A percentile compares a stretch with the other conserved stretches of the same genome.
Conservation (phyloP, 331 rosid genomes). For the Acacia concinna region DNA sequence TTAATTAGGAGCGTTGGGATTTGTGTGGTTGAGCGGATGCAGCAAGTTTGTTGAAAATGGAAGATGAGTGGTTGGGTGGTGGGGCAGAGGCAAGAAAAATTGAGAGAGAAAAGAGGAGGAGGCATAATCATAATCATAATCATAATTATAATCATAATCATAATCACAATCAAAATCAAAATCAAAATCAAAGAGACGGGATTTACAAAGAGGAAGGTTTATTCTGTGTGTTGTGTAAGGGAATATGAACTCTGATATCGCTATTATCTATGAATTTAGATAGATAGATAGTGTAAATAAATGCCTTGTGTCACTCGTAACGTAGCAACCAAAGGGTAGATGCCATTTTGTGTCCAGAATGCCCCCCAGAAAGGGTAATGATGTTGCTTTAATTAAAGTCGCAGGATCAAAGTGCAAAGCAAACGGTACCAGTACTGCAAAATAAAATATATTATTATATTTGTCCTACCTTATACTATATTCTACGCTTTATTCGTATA, state of each 20-base stretch:
- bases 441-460: too few relatives aligned
- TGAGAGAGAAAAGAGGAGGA: conserved; percentile 18
- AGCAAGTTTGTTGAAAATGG: not conserved
- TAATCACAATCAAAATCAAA: too few relatives aligned
- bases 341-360: conserved; percentile 19
- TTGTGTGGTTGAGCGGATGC: not conserved
- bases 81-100: not conserved
- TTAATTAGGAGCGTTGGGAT: not conserved
- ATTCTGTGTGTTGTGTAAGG: conserved; percentile 9
- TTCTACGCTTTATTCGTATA: conserved; percentile 8
- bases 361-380: conserved; percentile 25
- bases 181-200: conserved; percentile 19
- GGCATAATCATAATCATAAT: too few relatives aligned
- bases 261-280: not conserved
- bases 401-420: too few relatives aligned
- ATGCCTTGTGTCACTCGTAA: conserved; percentile 16
- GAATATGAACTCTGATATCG: conserved; percentile 31
- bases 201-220: conserved; percentile 5
- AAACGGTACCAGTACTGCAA: too few relatives aligned
- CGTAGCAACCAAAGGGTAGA: conserved; percentile 18
- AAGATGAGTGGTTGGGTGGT: not conserved
- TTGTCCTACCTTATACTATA: not conserved
- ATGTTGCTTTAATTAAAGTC: not conserved
- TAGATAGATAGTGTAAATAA: not conserved
- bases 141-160: too few relatives aligned